Conservation (phyloP, 2,329 filamentous ascomycete genomes). For the Neofusicoccum kwambonambiense region DNA sequence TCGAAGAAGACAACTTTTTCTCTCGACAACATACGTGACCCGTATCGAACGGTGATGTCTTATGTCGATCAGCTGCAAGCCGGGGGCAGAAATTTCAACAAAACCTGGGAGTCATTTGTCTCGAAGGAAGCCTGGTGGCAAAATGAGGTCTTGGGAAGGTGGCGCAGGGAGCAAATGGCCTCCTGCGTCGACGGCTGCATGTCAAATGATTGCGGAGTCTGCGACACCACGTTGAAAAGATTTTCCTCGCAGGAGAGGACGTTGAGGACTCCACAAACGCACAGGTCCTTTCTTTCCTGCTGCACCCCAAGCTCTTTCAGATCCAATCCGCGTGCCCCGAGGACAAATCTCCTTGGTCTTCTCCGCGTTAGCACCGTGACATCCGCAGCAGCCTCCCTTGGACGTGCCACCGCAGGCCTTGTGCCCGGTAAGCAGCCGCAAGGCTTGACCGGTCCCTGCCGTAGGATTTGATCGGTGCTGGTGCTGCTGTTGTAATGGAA, state of each 20-base stretch:
- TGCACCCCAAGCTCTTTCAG: conserved; percentile 12
- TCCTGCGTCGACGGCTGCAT: not conserved
- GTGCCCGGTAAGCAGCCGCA: conserved; percentile 10
- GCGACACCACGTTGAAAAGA: conserved; percentile 15
- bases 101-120: not conserved
- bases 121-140: not conserved
- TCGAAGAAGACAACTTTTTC: not conserved
- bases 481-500: not conserved
- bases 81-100: not conserved
- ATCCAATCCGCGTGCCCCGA: not conserved
- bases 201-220: conserved; percentile 6
- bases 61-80: not conserved
- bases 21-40: not conserved
- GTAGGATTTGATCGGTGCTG: not conserved
- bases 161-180: not conserved
- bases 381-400: not conserved
- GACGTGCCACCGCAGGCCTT: not conserved
- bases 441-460: not conserved
- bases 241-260: conserved; percentile 11
- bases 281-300: not conserved
- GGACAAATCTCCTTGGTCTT: not conserved
- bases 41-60: conserved; percentile 1
- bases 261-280: not conserved
- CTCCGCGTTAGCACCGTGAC: not conserved
- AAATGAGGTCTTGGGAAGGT: not conserved